These are phyloP conservation scores for Myochromella boudieri DNA, from an alignment of 768 basidiomycete genomes.

Conservation along the genomic window DNA sequence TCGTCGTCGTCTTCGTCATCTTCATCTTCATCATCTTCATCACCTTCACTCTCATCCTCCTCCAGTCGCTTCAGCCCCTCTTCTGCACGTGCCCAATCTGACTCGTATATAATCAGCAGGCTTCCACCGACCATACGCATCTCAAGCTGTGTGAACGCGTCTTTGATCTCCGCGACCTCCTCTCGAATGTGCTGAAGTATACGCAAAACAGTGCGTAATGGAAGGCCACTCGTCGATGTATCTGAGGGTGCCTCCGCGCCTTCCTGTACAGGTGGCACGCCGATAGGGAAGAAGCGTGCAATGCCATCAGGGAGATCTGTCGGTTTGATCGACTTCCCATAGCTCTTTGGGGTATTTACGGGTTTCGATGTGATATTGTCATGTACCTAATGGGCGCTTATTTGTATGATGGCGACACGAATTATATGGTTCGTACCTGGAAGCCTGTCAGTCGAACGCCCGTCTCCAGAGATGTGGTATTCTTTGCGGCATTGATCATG, in stretches of 20 bases:
- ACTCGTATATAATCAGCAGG: conserved; percentile 76
- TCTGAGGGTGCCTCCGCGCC: conserved; percentile 2
- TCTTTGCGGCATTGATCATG: conserved; percentile 69
- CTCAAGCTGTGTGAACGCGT: conserved; percentile 52
- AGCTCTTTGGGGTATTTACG: conserved; percentile 66
- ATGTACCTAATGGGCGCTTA: conserved; percentile 57
- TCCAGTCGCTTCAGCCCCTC: conserved; percentile 17
- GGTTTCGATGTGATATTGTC: conserved; percentile 56
- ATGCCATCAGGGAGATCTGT: conserved; percentile 77
- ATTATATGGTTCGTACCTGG: conserved; percentile 54
- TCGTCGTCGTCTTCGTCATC: conserved; percentile 13
- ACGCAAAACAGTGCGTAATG: conserved; percentile 47
- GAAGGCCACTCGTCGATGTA: conserved; percentile 48
- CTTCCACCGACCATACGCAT: conserved; percentile 83
- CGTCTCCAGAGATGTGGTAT: conserved; percentile 71
- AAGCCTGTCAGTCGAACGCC: conserved; percentile 89
- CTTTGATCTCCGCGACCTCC: conserved; percentile 51
- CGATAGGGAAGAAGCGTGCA: conserved; percentile 73
- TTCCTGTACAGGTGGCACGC: conserved; percentile 8
- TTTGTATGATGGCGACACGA: background rate
- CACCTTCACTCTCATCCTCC: conserved; percentile 29
- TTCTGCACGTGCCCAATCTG: conserved; percentile 34
- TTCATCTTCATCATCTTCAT: conserved; percentile 9
- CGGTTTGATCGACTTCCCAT: conserved; percentile 73
- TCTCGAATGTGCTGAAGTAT: conserved; percentile 56